These are phyloP conservation scores for Fraxinus cuspidata DNA, from an alignment of 257 asterid species.

Conservation along the genomic window DNA sequence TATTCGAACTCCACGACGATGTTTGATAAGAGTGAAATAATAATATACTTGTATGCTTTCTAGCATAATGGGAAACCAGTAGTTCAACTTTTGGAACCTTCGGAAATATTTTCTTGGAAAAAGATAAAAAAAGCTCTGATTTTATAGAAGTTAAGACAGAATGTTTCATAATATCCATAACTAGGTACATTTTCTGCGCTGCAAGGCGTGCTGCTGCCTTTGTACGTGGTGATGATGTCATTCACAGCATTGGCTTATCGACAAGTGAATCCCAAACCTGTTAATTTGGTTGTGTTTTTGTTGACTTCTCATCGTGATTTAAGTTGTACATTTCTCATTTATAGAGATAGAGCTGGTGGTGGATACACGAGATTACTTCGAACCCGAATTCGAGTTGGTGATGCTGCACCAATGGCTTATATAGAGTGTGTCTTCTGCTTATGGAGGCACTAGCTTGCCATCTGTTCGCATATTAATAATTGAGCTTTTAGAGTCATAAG, in stretches of 20 bases:
- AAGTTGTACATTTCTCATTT: slow-evolving; percentile 7
- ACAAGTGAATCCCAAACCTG: slow-evolving; percentile 57
- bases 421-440: slow-evolving; percentile 60
- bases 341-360: slow-evolving; percentile 87
- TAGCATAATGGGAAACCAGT: background rate
- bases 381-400: slow-evolving; percentile 88
- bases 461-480: background rate
- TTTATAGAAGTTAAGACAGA: slow-evolving; percentile 28
- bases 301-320: slow-evolving; percentile 13
- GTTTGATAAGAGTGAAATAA: too few relatives aligned
- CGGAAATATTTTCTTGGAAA: background rate
- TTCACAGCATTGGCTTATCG: slow-evolving; percentile 96
- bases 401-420: slow-evolving; percentile 92
- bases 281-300: background rate
- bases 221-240: slow-evolving; percentile 89
- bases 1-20: background rate
- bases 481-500: background rate
- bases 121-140: background rate
- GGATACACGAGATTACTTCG: slow-evolving; percentile 89
- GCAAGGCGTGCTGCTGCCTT: slow-evolving; percentile 91
- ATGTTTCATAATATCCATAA: background rate
- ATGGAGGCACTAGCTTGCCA: background rate
- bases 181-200: slow-evolving; percentile 45
- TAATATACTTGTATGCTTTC: too few relatives aligned
- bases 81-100: background rate